phyloP scores from a whole-genome alignment of 148 eudicot genomes.

The Diospyros lotus region DNA sequence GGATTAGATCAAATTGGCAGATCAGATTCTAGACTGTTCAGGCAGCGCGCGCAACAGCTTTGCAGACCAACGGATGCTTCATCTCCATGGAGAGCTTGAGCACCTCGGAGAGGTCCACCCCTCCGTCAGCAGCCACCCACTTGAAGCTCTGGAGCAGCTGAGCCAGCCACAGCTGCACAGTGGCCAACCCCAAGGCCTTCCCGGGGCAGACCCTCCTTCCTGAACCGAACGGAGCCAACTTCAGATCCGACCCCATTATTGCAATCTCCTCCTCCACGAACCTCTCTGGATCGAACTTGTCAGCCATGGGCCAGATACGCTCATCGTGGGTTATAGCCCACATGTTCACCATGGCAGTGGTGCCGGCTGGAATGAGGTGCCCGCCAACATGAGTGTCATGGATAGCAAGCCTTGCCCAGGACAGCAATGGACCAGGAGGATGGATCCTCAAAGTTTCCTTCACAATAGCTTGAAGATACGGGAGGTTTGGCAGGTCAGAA shows the following conservation, averaged over 20 bases:
- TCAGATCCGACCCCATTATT: conserved; percentile 77
- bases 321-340: conserved; percentile 92
- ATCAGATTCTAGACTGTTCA: conserved; percentile 5
- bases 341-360: conserved; percentile 99
- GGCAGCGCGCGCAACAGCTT: conserved; percentile 57
- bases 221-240: conserved; percentile 83
- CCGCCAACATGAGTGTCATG: conserved; percentile 15
- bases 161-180: conserved; percentile 85
- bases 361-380: conserved; percentile 80
- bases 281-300: conserved; percentile 64
- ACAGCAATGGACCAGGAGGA: conserved; percentile 94
- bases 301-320: conserved; percentile 54
- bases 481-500: conserved; percentile 69
- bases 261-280: conserved; percentile 66
- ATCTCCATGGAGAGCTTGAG: conserved; percentile 89
- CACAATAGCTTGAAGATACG: conserved; percentile 66
- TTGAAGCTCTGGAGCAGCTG: conserved; percentile 73
- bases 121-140: conserved; percentile 51
- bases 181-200: conserved; percentile 67
- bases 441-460: conserved; percentile 34
- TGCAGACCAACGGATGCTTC: conserved; percentile 76
- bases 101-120: conserved; percentile 68
- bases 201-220: conserved; percentile 93
- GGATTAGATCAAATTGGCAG: conserved; percentile 7
- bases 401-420: conserved; percentile 55